Evolutionary conservation across 352 stramenopile genomes (phyloP).

Genomic region (Globisporangium uncinulatum): DNA sequence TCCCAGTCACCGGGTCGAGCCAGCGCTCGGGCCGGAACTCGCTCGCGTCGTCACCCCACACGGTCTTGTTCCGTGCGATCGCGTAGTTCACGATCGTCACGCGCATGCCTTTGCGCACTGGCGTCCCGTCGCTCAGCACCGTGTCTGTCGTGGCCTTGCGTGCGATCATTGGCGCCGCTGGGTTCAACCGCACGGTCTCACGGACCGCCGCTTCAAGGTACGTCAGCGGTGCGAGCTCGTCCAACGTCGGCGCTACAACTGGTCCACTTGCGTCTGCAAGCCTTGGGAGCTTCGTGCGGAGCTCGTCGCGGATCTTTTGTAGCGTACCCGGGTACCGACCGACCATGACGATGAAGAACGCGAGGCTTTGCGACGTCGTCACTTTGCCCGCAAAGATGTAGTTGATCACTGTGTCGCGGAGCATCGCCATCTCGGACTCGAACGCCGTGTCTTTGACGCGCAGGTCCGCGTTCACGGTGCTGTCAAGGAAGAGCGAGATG

Average conservation of each 20-base stretch:
- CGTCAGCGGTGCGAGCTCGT: slow-evolving; percentile 37
- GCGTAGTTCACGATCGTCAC: slow-evolving; percentile 45
- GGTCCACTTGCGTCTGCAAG: slow-evolving; percentile 17
- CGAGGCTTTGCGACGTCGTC: slow-evolving; percentile 60
- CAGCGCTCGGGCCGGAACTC: slow-evolving; percentile 60
- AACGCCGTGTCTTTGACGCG: slow-evolving; percentile 17
- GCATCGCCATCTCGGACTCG: not conserved
- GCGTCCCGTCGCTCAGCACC: slow-evolving; percentile 51
- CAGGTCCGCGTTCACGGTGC: slow-evolving; percentile 16
- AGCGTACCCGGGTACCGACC: slow-evolving; percentile 51
- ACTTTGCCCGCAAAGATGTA: slow-evolving; percentile 75
- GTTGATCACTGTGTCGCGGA: slow-evolving; percentile 67
- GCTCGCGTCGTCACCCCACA: slow-evolving; percentile 53
- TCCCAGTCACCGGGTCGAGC: slow-evolving; percentile 37
- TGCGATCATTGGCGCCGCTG: slow-evolving; percentile 23
- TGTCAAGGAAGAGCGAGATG: slow-evolving; percentile 41
- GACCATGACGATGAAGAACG: slow-evolving; percentile 78
- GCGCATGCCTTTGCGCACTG: slow-evolving; percentile 30
- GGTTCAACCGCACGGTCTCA: slow-evolving; percentile 64
- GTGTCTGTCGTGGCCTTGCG: slow-evolving; percentile 33
- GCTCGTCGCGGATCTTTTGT: slow-evolving; percentile 34
- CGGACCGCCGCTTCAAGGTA: slow-evolving; percentile 62
- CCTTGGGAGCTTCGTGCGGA: slow-evolving; percentile 29
- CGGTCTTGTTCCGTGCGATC: slow-evolving; percentile 28
- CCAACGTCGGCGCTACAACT: slow-evolving; percentile 19